Percentiles rank a stretch among this genome's conserved stretches.
These are phyloP conservation scores for Colletotrichum sublineola DNA, from an alignment of 2,329 filamentous ascomycete genomes.

Conservation along the genomic window DNA sequence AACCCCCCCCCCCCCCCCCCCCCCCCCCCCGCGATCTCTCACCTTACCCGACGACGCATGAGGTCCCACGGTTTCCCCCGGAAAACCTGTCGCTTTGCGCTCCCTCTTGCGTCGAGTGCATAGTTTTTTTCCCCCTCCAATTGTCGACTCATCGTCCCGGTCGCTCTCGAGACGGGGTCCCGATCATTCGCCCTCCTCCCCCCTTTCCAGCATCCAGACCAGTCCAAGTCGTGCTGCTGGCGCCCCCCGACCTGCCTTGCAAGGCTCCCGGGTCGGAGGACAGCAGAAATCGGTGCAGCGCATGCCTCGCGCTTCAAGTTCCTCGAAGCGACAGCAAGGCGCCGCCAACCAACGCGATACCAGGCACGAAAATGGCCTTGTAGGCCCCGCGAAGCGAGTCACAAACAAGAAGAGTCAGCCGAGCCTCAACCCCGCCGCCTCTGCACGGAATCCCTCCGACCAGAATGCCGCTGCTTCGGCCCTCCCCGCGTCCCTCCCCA, in stretches of 20 bases:
- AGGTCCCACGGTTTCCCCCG: slow-evolving; percentile 26
- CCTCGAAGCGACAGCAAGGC: slow-evolving; percentile 73
- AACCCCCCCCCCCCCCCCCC: neutral
- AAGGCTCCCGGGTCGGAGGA: slow-evolving; percentile 54
- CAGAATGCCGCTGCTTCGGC: slow-evolving; percentile 48
- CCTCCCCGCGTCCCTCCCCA: slow-evolving; percentile 45
- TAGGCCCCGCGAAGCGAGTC: slow-evolving; percentile 66
- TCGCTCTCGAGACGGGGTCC: slow-evolving; percentile 37
- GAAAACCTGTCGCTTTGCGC: slow-evolving; percentile 29
- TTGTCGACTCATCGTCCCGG: slow-evolving; percentile 42
- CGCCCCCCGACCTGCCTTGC: slow-evolving; percentile 49
- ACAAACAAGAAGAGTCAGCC: slow-evolving; percentile 61
- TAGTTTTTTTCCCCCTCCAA: slow-evolving; percentile 19
- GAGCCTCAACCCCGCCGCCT: slow-evolving; percentile 56
- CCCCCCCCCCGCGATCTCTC: neutral
- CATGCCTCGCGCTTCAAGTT: slow-evolving; percentile 73
- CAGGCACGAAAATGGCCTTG: slow-evolving; percentile 89
- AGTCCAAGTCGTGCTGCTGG: slow-evolving; percentile 50
- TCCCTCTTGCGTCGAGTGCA: slow-evolving; percentile 38
- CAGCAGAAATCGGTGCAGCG: slow-evolving; percentile 56
- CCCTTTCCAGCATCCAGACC: slow-evolving; percentile 38
- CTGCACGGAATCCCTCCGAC: slow-evolving; percentile 44
- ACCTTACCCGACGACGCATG: slow-evolving; percentile 33
- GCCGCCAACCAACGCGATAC: slow-evolving; percentile 76
- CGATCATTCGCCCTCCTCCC: neutral